Evolutionary conservation across 495 filamentous ascomycete species (phyloP).

Genomic region (Neurospora sublineolata): DNA sequence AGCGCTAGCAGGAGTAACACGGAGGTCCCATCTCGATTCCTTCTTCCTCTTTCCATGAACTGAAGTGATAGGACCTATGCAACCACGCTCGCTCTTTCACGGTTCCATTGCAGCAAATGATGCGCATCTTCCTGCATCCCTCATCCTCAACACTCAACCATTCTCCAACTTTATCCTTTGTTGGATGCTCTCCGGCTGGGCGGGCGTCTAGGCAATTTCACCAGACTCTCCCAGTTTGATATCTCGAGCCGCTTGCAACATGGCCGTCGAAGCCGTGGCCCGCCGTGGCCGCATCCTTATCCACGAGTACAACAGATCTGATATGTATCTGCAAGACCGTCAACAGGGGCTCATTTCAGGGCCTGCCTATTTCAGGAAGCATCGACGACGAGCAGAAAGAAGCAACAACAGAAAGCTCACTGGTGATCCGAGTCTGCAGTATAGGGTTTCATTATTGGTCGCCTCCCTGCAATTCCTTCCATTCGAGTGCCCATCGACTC

Average conservation of each 20-base stretch:
- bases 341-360: neutral
- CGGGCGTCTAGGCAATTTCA: neutral
- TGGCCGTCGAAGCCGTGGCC: neutral
- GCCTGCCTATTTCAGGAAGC: neutral
- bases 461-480: neutral
- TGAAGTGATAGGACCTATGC: neutral
- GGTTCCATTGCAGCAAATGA: neutral
- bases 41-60: neutral
- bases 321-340: neutral
- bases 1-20: neutral
- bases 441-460: neutral
- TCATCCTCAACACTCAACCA: neutral
- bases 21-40: neutral
- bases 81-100: neutral
- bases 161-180: neutral
- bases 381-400: neutral
- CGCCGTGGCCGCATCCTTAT: neutral
- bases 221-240: neutral
- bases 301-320: neutral
- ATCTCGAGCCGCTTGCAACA: neutral
- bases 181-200: neutral
- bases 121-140: neutral
- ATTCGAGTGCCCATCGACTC: neutral
- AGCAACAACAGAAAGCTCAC: neutral
- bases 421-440: neutral